Evolutionary conservation across 2,329 filamentous ascomycete species (phyloP).

Genomic region (Pyrenophora graminea): DNA sequence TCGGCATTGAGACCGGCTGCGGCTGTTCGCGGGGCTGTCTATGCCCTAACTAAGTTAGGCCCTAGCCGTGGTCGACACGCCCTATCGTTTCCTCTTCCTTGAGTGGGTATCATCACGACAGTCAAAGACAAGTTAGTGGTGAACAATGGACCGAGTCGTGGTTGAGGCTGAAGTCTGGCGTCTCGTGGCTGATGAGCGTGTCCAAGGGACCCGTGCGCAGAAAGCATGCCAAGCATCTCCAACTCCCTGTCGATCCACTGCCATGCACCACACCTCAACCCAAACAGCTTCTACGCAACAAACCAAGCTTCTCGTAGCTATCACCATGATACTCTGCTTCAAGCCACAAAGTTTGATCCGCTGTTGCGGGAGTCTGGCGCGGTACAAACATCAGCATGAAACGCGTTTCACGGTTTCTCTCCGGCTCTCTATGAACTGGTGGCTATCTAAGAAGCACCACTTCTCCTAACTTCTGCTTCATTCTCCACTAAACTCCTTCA

Average conservation of each 20-base stretch:
- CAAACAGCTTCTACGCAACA: not conserved
- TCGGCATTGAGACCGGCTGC: no score
- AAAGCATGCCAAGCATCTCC: not conserved
- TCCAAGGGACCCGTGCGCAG: no score
- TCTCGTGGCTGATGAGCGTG: not conserved
- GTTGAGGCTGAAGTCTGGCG: not conserved
- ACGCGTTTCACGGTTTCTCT: constrained; percentile 19
- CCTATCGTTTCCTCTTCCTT: no score
- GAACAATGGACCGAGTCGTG: not conserved
- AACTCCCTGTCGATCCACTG: not conserved
- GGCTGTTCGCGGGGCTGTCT: no score
- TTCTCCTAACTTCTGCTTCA: not conserved
- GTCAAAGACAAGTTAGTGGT: no score
- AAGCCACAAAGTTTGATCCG: not conserved
- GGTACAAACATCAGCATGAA: constrained; percentile 17
- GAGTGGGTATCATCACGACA: no score
- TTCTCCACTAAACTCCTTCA: not conserved
- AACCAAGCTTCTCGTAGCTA: no score
- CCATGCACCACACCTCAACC: not conserved
- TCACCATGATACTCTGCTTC: not conserved
- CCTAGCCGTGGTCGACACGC: no score
- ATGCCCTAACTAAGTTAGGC: no score
- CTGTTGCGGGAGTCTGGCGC: constrained; percentile 6
- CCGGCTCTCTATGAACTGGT: not conserved
- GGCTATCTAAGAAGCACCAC: not conserved